Percentiles rank a stretch among this genome's conserved stretches.
These are phyloP conservation scores for Chlorella ohadii DNA, from an alignment of 139 green algal genomes.

Conservation along the genomic window DNA sequence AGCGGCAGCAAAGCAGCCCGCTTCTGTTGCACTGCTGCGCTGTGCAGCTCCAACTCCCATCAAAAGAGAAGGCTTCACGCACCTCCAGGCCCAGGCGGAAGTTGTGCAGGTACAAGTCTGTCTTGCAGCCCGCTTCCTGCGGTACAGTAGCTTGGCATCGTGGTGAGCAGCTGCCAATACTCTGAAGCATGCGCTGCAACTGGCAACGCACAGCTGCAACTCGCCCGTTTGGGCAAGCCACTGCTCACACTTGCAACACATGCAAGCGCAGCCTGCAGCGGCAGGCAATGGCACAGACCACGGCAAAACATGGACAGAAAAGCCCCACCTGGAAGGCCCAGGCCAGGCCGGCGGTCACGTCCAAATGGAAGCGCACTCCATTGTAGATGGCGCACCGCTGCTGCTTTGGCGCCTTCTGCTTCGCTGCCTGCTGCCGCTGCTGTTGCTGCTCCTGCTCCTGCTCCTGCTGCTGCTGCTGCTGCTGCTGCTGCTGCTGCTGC, in stretches of 20 bases:
- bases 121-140: slow-evolving; percentile 6
- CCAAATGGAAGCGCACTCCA: neutral
- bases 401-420: neutral
- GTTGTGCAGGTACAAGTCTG: neutral
- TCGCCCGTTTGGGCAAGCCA: neutral
- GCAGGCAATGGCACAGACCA: too few species aligned
- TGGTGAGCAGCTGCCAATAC: neutral
- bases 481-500: too few species aligned
- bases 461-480: too few species aligned
- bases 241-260: too few species aligned
- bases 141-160: neutral
- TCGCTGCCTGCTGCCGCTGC: too few species aligned
- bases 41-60: too few species aligned
- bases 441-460: too few species aligned
- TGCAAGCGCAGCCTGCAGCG: too few species aligned
- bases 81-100: neutral
- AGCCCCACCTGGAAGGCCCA: slow-evolving; percentile 16
- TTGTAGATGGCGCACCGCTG: slow-evolving; percentile 11
- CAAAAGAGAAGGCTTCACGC: neutral
- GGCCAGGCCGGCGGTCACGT: neutral
- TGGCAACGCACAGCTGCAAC: neutral
- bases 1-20: too few species aligned
- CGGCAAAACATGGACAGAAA: too few species aligned
- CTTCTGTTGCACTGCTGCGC: too few species aligned
- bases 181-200: too few species aligned